A percentile compares a stretch with the other conserved stretches of the same genome.
phyloP scores from a whole-genome alignment of 768 basidiomycete species.

The Lactifluus pinguis region DNA sequence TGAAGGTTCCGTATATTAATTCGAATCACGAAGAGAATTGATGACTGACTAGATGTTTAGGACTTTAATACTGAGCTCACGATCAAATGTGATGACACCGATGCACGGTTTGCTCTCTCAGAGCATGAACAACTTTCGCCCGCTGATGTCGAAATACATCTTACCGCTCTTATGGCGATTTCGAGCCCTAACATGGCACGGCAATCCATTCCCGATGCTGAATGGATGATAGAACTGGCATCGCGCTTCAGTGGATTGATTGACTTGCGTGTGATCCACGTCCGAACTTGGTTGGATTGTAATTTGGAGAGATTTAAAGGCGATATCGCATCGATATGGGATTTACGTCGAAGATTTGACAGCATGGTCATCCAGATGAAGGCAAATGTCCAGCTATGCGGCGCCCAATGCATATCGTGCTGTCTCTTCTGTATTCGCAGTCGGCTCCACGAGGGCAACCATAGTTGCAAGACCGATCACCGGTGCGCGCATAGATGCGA shows the following conservation, averaged over 20 bases:
- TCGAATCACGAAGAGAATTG: no score
- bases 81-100: constrained; percentile 22
- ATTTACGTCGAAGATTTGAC: constrained; percentile 39
- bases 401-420: constrained; percentile 38
- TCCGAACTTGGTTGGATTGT: constrained; percentile 42
- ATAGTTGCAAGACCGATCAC: constrained; percentile 46
- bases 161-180: constrained; percentile 20
- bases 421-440: constrained; percentile 41
- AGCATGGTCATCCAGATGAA: constrained; percentile 30
- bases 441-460: constrained; percentile 38
- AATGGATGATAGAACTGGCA: constrained; percentile 34
- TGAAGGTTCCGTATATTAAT: constrained; percentile 34
- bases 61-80: constrained; percentile 42
- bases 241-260: constrained; percentile 32
- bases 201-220: constrained; percentile 29
- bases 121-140: constrained; percentile 11
- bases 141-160: constrained; percentile 22
- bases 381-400: constrained; percentile 32
- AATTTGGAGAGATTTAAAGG: constrained; percentile 41
- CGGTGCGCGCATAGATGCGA: constrained; percentile 36
- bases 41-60: constrained; percentile 23
- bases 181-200: constrained; percentile 30
- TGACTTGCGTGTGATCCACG: constrained; percentile 37
- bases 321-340: constrained; percentile 36
- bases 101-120: constrained; percentile 28